Evolutionary conservation across 192 early-diverging fungal genomes (phyloP), one percentile per base, ranked within the genome.

Genomic region (Backusella westeae): DNA sequence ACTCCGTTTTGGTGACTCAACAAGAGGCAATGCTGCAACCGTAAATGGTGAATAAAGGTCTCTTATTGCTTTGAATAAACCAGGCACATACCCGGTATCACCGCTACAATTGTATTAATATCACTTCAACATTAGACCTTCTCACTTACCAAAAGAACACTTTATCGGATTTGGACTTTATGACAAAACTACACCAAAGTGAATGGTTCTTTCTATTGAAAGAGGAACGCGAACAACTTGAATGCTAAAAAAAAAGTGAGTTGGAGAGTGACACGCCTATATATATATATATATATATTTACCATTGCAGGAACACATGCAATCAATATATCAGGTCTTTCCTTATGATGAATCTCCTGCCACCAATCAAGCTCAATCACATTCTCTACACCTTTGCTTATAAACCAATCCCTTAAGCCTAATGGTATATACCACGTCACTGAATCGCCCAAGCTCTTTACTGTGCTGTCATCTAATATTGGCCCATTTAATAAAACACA

Each of bases 311-410:
- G 82, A 19, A 83, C 78, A 23, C 77, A 76, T n/a, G 78, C 82
- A 70, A 83, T 80, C 9, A 80, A 69, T n/a, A 89, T 79, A 26
- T 72, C 72, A 21, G 86, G 86, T 52, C 72, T 68, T 53, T 70
- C 63, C 26, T 79, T 81, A 66, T 87, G 87, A 39, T 72, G 72
- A 44, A 80, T 81, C 74, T 89, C 87, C 75, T 88, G 85, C 88
- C 87, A 89, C 87, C 87, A 89, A 71, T 88, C 87, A 12, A 88
- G 71, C 71, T 89, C 88, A 26, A 88, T 78, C 3, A 88, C 86
- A 69, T 82, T 87, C 19, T 82, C 84, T 46, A 88, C 72, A 6
- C 80, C 80, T 68, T 75, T 69, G 10, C 73, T 39, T 4, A 44
- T 41, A 67, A 88, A 83, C 83, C 84, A 88, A 26, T 79, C 83